phyloP scores from a whole-genome alignment of 768 basidiomycete species.

The Lactarius hengduanensis region DNA sequence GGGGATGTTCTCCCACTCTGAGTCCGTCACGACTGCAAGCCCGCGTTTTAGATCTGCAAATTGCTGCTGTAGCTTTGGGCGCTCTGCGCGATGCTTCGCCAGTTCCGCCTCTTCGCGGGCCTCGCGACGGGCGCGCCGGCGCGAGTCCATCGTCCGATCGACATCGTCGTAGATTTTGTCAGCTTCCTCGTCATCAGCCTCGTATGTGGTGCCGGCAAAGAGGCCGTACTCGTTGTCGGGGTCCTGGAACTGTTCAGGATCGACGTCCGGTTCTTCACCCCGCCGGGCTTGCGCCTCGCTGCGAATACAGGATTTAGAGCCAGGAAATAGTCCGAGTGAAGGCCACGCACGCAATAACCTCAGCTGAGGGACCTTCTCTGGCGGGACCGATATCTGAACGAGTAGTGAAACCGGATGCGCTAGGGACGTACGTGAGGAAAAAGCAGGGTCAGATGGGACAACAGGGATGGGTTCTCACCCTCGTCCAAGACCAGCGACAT shows the following conservation, averaged over 20 bases:
- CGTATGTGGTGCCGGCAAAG: constrained; percentile 94
- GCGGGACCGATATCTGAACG: constrained; percentile 99
- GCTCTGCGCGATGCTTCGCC: constrained; percentile 75
- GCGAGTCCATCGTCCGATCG: constrained; percentile 85
- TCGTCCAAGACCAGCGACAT: constrained; percentile 97
- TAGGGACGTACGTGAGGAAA: constrained; percentile 35
- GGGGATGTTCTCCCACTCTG: constrained; percentile 93
- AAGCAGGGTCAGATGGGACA: neutral
- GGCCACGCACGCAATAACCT: constrained; percentile 76
- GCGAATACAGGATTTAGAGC: constrained; percentile 16
- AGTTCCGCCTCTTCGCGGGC: constrained; percentile 71
- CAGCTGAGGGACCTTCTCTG: constrained; percentile 90
- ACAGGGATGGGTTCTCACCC: constrained; percentile 55
- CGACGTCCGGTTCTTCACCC: constrained; percentile 85
- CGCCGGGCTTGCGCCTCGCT: constrained; percentile 85
- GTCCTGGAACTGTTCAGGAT: constrained; percentile 92
- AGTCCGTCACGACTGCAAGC: constrained; percentile 79
- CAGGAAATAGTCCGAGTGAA: neutral
- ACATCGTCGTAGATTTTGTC: constrained; percentile 94
- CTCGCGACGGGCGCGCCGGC: constrained; percentile 77
- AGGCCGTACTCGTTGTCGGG: constrained; percentile 97
- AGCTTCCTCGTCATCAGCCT: constrained; percentile 97
- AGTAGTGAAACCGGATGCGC: constrained; percentile 96
- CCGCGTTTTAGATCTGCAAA: constrained; percentile 95
- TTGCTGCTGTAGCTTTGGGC: constrained; percentile 94